These are phyloP conservation scores for Aspergillus pseudoviridinutans DNA, from an alignment of 2,329 filamentous ascomycete species.

Conservation along the genomic window DNA sequence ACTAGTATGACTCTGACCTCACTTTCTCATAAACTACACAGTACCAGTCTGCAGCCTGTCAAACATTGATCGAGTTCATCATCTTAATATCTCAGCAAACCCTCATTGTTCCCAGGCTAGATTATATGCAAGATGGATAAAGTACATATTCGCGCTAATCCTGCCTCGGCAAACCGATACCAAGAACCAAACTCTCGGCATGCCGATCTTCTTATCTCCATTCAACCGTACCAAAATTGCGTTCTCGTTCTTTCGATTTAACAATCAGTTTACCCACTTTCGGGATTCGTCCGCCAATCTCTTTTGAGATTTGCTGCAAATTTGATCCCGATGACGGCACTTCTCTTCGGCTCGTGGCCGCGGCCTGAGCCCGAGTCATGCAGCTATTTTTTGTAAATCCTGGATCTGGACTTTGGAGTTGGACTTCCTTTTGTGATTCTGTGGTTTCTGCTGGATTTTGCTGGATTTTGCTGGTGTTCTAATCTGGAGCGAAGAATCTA, in stretches of 20 bases:
- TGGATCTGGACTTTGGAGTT: background rate
- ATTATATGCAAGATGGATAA: background rate
- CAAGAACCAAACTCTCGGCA: background rate
- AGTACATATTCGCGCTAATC: background rate
- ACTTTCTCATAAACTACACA: too few relatives aligned
- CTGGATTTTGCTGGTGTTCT: background rate
- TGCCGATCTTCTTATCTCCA: background rate
- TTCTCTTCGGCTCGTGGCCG: background rate
- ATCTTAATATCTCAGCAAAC: background rate
- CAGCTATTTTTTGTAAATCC: background rate
- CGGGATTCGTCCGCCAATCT: background rate
- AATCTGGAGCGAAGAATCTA: background rate
- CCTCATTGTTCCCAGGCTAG: background rate
- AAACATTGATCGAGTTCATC: background rate
- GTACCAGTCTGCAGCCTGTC: background rate
- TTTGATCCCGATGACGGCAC: background rate
- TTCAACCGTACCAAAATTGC: too few relatives aligned
- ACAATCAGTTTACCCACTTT: background rate
- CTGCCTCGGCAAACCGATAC: background rate
- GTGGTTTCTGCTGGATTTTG: background rate
- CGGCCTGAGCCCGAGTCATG: background rate
- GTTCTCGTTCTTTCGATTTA: background rate
- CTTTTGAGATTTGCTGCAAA: background rate
- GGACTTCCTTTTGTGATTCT: background rate
- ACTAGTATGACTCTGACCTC: too few relatives aligned